phyloP scores from a whole-genome alignment of 1,139 yeast genomes.

The Pichia sp. region DNA sequence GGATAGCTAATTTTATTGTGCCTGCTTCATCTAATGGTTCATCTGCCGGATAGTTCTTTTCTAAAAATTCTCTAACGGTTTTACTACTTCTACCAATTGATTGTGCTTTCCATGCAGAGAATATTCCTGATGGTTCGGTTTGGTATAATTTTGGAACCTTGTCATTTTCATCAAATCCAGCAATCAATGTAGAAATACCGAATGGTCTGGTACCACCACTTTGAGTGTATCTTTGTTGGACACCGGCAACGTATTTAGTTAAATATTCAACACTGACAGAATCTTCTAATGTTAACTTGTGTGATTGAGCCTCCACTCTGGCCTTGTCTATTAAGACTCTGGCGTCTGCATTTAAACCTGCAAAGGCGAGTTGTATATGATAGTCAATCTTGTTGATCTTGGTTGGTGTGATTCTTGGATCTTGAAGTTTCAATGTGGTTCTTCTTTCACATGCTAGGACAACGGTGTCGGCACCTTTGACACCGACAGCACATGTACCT shows the following conservation, averaged over 20 bases:
- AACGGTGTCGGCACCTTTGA: conserved; percentile 84
- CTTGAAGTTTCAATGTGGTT: conserved; percentile 92
- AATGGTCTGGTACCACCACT: conserved; percentile 97
- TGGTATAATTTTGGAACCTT: conserved; percentile 79
- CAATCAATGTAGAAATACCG: conserved; percentile 92
- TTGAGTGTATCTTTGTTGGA: conserved; percentile 97
- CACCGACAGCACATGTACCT: conserved; percentile 98
- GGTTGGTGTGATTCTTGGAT: conserved; percentile 93
- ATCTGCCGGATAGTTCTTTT: conserved; percentile 72
- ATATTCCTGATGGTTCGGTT: conserved; percentile 98
- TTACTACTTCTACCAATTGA: conserved; percentile 96
- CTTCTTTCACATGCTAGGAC: conserved; percentile 97
- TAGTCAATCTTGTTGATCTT: conserved; percentile 90
- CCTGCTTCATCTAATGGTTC: conserved; percentile 61
- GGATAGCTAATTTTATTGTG: conserved; percentile 78
- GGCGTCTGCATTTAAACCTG: conserved; percentile 98
- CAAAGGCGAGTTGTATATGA: conserved; percentile 91
- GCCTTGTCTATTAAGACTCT: conserved; percentile 94
- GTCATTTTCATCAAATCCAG: conserved; percentile 92
- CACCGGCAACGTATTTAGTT: conserved; percentile 94
- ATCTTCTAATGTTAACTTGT: conserved; percentile 89
- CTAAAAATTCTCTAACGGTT: conserved; percentile 94
- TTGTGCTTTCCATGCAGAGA: conserved; percentile 99
- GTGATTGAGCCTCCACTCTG: conserved; percentile 96
- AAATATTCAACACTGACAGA: conserved; percentile 91